Evolutionary conservation across 2,329 filamentous ascomycete species (phyloP), one percentile per base, ranked within the genome.

Genomic region (Ascocoryne sarcoides): DNA sequence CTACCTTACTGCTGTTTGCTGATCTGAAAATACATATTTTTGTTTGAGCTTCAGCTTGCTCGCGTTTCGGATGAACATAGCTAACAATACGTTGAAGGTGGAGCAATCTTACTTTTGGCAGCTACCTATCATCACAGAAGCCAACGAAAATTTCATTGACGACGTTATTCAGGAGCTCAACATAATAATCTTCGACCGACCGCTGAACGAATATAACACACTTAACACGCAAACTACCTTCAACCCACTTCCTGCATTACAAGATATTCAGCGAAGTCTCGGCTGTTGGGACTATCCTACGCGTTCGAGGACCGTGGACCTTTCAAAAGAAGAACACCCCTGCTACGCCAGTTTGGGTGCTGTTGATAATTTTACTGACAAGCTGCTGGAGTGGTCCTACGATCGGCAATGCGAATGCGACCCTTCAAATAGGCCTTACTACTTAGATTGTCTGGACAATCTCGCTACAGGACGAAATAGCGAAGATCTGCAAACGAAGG

Each of bases 371-470:
- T 82, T 84, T 58, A 69, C 73, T 4, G 76, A 83, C 52, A 54
- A 63, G 1, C 60, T 79, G n/a, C 61, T 86, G 14, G 61, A 69
- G 19, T 82, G 77, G 57, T 75, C 77, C 3, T 84, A 76, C 54
- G 65, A 75, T 17, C 67, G 73, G 23, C 81, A 85, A 60, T 62
- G 68, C 17, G 56, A 62, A 7, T 70, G 68, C 37, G 76, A 84
- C 55, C 67, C 69, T 15, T 47, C 52, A 15, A 72, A 74, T 44
- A 63, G 64, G 14, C 61, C 76, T 2, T 75, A 76, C 54, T 84
- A 84, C 56, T 69, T 84, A 44, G 72, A 80, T 57, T 81, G 75
- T 51, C 63, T 86, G n/a, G 68, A 72, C 49, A 65, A 69, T 34
- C 71, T 85, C 39, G 72, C 73, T 12, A 62, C 63, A 17, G 68